phyloP scores from a whole-genome alignment of 257 asterid species.

The Primulina huaijiensis region DNA sequence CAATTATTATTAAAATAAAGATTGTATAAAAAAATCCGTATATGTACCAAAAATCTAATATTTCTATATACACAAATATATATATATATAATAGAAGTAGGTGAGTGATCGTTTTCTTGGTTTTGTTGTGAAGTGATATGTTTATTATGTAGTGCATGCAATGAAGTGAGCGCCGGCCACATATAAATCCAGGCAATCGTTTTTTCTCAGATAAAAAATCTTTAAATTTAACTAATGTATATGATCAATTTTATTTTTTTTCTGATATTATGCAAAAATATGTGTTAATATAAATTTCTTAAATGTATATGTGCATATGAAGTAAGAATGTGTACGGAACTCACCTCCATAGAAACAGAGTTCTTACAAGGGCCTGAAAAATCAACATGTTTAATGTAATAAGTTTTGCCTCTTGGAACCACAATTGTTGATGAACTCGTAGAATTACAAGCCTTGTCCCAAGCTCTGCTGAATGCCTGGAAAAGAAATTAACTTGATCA shows the following conservation, averaged over 20 bases:
- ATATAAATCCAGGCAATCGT: too few species aligned
- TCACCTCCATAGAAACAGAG: constrained; percentile 55
- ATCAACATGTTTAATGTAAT: constrained; percentile 55
- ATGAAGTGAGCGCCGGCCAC: too few species aligned
- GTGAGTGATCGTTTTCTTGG: not conserved
- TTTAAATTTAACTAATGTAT: too few species aligned
- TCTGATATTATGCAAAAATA: not conserved
- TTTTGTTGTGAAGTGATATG: not conserved
- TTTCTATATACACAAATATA: too few species aligned
- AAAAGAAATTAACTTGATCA: not conserved
- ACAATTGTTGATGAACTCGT: constrained; percentile 33
- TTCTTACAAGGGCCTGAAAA: constrained; percentile 70
- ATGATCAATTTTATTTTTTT: not conserved
- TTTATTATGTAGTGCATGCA: not conserved
- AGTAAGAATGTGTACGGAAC: not conserved
- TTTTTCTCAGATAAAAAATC: too few species aligned
- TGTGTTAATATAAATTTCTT: too few species aligned
- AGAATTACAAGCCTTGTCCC: constrained; percentile 65
- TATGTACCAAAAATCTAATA: not conserved
- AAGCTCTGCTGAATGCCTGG: constrained; percentile 74
- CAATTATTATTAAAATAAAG: too few species aligned
- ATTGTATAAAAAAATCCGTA: too few species aligned
- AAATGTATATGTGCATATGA: not conserved
- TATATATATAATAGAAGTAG: not conserved
- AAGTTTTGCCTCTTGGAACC: constrained; percentile 55